Conservation (phyloP, 345 rosid genomes). For the Turnera subulata region DNA sequence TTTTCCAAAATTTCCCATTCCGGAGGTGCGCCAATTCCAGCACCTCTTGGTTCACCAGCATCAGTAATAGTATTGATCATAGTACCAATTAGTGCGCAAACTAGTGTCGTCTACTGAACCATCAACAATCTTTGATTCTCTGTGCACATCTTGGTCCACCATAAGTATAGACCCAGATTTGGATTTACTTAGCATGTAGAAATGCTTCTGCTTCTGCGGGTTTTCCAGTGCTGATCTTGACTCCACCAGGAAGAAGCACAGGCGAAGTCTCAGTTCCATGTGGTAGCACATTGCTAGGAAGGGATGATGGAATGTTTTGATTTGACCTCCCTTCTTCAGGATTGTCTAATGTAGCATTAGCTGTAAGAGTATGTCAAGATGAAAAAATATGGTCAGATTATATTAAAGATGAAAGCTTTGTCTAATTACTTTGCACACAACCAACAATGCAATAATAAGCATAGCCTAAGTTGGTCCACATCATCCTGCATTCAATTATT, state of each 20-base stretch:
- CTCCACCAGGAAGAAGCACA: not conserved
- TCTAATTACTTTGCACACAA: no score
- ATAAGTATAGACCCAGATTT: no score
- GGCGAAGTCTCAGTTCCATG: constrained; percentile 1
- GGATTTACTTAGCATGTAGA: no score
- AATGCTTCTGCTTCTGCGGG: constrained; percentile 15
- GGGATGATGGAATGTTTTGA: not conserved
- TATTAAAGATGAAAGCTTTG: no score
- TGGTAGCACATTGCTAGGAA: not conserved
- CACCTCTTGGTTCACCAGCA: not conserved
- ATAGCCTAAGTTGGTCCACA: no score
- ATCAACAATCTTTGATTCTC: no score
- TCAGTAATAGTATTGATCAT: no score
- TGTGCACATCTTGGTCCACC: no score
- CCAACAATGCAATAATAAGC: no score
- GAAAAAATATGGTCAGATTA: not conserved
- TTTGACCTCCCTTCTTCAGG: not conserved
- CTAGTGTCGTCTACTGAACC: no score
- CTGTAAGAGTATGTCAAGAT: constrained; percentile 6
- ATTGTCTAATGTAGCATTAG: not conserved
- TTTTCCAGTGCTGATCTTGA: not conserved
- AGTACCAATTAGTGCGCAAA: no score
- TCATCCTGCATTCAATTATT: no score
- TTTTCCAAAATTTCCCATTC: constrained; percentile 19
- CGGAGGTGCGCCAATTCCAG: not conserved